phyloP scores from a whole-genome alignment of 2,329 filamentous ascomycete genomes.

The Conoideocrella luteorostrata region DNA sequence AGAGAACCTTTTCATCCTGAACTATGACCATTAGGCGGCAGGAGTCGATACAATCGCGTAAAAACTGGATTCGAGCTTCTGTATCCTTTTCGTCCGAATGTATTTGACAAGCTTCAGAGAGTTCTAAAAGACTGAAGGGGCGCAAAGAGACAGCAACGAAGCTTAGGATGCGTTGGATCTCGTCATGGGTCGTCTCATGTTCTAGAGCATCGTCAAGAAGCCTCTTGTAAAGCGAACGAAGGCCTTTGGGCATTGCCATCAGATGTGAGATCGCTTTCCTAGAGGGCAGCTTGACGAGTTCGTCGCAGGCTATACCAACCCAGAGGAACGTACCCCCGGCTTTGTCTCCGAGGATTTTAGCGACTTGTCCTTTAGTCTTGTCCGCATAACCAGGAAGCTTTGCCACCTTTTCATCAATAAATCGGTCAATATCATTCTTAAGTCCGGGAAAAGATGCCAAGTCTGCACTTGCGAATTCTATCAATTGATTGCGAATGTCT shows the following conservation, averaged over 20 bases:
- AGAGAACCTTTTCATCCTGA: conserved; percentile 12
- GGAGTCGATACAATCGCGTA: conserved; percentile 8
- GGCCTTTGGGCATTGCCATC: conserved; percentile 15
- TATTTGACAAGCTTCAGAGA: conserved; percentile 11
- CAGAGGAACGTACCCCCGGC: too few relatives aligned
- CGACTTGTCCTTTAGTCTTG: conserved; percentile 11
- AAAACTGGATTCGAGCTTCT: conserved; percentile 10
- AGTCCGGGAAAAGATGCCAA: conserved; percentile 15
- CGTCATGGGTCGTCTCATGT: neutral
- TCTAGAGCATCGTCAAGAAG: conserved; percentile 9
- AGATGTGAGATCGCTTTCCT: conserved; percentile 15
- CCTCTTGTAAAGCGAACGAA: conserved; percentile 11
- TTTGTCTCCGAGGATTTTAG: conserved; percentile 14
- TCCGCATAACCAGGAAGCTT: conserved; percentile 12
- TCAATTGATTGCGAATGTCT: conserved; percentile 7
- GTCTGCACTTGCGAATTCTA: conserved; percentile 14
- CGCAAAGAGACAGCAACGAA: conserved; percentile 7
- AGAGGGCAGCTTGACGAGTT: too few relatives aligned
- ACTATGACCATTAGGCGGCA: conserved; percentile 13
- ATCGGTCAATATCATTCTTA: conserved; percentile 13
- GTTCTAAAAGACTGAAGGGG: conserved; percentile 11
- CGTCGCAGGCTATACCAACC: too few relatives aligned
- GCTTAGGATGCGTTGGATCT: conserved; percentile 9
- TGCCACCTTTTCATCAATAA: conserved; percentile 14
- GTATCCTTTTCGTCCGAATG: conserved; percentile 8